Evolutionary conservation across 176 grass and related monocot genomes (phyloP).

Genomic region (Bolboschoenus planiculmis): DNA sequence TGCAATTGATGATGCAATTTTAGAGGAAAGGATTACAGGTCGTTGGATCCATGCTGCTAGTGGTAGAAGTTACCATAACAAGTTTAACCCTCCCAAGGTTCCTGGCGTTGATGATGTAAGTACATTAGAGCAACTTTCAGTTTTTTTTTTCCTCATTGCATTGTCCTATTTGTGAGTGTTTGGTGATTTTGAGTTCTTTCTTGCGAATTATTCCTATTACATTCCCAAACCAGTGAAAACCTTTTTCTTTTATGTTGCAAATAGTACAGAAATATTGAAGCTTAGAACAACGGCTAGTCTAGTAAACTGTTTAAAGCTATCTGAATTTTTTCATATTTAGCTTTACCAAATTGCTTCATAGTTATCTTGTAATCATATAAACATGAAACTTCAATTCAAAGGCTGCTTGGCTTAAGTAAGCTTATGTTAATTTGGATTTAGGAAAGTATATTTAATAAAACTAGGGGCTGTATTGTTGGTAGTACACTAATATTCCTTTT

Average conservation of each 20-base stretch:
- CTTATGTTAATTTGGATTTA: neutral
- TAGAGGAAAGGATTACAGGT: constrained; percentile 94
- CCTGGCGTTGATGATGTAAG: constrained; percentile 87
- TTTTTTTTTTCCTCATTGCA: neutral
- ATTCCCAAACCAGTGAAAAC: neutral
- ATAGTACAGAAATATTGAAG: neutral
- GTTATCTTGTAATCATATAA: neutral
- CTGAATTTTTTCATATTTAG: neutral
- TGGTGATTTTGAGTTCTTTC: neutral
- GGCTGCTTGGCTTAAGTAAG: neutral
- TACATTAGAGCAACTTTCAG: neutral
- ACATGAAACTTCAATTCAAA: neutral
- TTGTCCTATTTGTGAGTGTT: neutral
- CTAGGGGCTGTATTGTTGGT: neutral
- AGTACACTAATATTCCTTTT: neutral
- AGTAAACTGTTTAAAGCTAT: neutral
- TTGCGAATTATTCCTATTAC: neutral
- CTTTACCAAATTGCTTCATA: neutral
- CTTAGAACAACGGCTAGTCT: neutral
- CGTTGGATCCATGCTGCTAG: constrained; percentile 89
- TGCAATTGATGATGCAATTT: constrained; percentile 77
- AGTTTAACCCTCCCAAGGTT: constrained; percentile 89
- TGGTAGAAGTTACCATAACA: constrained; percentile 88
- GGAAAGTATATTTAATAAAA: neutral
- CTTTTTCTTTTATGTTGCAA: neutral